Conservation (phyloP, 2,329 filamentous ascomycete genomes). For the Aspergillus viridinutans region DNA sequence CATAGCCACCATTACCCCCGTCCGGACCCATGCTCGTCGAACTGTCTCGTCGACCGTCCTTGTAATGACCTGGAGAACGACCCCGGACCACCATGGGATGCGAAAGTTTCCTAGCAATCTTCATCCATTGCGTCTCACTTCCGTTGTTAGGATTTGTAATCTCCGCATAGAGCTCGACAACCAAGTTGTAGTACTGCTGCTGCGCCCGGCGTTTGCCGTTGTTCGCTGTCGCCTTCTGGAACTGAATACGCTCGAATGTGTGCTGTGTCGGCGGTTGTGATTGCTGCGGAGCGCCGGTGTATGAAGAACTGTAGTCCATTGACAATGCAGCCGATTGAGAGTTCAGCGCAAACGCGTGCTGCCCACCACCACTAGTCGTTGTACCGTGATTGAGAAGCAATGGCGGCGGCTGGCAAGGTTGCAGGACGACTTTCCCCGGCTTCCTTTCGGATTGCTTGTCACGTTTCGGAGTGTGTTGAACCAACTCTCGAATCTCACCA, state of each 20-base stretch:
- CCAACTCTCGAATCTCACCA: slow-evolving; percentile 73
- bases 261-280: slow-evolving; percentile 46
- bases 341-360: slow-evolving; percentile 22
- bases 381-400: slow-evolving; percentile 27
- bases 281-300: slow-evolving; percentile 26
- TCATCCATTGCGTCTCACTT: slow-evolving; percentile 57
- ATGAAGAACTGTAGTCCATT: slow-evolving; percentile 33
- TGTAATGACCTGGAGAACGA: slow-evolving; percentile 75
- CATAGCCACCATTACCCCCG: slow-evolving; percentile 50
- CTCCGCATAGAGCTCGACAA: slow-evolving; percentile 77
- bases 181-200: slow-evolving; percentile 89
- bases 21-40: slow-evolving; percentile 67
- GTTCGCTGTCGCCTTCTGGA: slow-evolving; percentile 90
- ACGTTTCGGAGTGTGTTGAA: slow-evolving; percentile 87
- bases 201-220: slow-evolving; percentile 87
- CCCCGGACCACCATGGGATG: slow-evolving; percentile 84
- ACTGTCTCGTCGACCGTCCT: slow-evolving; percentile 64
- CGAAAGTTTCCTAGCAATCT: slow-evolving; percentile 68
- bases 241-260: slow-evolving; percentile 84
- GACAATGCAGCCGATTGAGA: slow-evolving; percentile 25
- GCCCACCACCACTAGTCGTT: slow-evolving; percentile 17
- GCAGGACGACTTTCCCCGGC: slow-evolving; percentile 65
- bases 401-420: slow-evolving; percentile 57
- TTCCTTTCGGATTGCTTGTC: slow-evolving; percentile 80
- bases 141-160: slow-evolving; percentile 45